These are phyloP conservation scores for Porogramme epimiltina DNA, from an alignment of 1,284 basidiomycete genomes.

Conservation along the genomic window DNA sequence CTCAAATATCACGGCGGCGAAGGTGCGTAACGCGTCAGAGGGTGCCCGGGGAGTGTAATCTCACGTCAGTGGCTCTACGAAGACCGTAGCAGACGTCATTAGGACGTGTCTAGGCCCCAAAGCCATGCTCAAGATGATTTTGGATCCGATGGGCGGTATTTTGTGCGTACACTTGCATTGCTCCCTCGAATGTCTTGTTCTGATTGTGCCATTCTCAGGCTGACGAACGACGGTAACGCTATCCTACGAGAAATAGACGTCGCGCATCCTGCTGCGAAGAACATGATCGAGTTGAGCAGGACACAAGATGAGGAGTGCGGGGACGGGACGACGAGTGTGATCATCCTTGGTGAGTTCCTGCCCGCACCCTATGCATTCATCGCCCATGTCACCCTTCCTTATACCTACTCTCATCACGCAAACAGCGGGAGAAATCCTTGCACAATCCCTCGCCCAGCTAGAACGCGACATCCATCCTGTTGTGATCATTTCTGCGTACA, in stretches of 20 bases:
- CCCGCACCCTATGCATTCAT: neutral
- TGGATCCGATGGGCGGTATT: constrained; percentile 98
- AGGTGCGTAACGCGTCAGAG: constrained; percentile 57
- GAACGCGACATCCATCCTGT: constrained; percentile 98
- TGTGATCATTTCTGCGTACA: constrained; percentile 98
- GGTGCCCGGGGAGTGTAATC: neutral
- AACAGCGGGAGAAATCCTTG: constrained; percentile 99
- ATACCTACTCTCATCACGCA: neutral
- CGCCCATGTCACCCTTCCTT: neutral
- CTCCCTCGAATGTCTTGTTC: neutral
- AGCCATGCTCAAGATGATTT: constrained; percentile 99
- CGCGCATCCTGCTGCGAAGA: constrained; percentile 97
- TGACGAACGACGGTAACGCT: constrained; percentile 98
- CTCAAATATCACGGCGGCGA: constrained; percentile 96
- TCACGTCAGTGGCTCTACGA: neutral
- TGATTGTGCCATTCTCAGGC: constrained; percentile 42
- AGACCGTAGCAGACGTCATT: constrained; percentile 99
- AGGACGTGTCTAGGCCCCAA: constrained; percentile 97
- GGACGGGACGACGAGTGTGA: constrained; percentile 96
- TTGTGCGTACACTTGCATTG: constrained; percentile 55
- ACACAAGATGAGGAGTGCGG: constrained; percentile 99
- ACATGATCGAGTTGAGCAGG: constrained; percentile 97
- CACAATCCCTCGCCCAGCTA: constrained; percentile 89
- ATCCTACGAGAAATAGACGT: constrained; percentile 98
- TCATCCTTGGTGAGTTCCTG: constrained; percentile 80